phyloP scores from a whole-genome alignment of 495 filamentous ascomycete genomes.

The Tetracladium setigerum region DNA sequence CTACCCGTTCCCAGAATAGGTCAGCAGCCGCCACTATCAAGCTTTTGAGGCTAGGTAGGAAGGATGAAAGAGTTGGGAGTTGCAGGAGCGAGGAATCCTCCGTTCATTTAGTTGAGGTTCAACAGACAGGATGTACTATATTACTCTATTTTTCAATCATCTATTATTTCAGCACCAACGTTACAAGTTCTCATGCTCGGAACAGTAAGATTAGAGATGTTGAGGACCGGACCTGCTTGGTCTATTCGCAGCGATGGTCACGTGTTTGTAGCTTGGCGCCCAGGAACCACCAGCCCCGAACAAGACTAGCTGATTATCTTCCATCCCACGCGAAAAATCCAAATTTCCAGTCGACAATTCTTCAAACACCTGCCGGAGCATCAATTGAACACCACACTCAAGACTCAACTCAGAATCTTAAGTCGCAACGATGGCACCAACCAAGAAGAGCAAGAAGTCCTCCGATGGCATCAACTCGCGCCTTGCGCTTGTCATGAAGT shows the following conservation, averaged over 20 bases:
- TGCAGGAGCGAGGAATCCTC: no score
- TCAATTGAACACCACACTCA: slow-evolving; percentile 14
- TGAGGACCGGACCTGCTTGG: no score
- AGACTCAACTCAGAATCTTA: slow-evolving; percentile 13
- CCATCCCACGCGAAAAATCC: slow-evolving; percentile 3
- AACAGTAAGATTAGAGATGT: no score
- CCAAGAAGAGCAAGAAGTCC: slow-evolving; percentile 88
- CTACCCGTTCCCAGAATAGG: neutral
- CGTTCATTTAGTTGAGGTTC: no score
- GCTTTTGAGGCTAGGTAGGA: no score
- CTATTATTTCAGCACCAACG: no score
- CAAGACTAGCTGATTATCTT: neutral
- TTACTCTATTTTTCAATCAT: no score
- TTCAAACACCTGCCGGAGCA: slow-evolving; percentile 17
- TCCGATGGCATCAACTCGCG: slow-evolving; percentile 85
- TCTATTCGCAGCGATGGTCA: no score
- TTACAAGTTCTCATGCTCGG: no score
- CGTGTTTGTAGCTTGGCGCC: no score
- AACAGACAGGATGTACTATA: no score
- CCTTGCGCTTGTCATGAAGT: slow-evolving; percentile 88
- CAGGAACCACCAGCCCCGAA: neutral
- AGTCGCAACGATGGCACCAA: slow-evolving; percentile 59
- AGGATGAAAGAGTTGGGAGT: neutral
- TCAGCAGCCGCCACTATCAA: neutral
- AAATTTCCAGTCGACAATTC: slow-evolving; percentile 1